Evolutionary conservation across 1,284 basidiomycete genomes (phyloP).

Genomic region (Amylostereum areolatum): DNA sequence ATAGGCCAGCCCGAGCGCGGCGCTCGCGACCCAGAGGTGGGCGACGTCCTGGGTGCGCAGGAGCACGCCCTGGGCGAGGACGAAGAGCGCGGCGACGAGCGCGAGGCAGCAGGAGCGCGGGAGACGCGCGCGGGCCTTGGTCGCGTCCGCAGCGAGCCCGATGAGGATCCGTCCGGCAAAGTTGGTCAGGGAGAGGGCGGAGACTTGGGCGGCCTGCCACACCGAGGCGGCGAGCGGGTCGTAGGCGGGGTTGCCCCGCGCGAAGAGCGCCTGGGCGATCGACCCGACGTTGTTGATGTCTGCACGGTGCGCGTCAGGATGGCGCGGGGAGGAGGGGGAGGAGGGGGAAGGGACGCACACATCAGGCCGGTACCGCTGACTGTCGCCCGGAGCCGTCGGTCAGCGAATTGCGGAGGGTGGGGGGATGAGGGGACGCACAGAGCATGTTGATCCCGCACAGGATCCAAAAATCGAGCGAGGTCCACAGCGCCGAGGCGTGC

Average conservation of each 20-base stretch:
- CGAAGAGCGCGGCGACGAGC: constrained; percentile 60
- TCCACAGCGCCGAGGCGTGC: constrained; percentile 7
- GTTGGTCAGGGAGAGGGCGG: constrained; percentile 80
- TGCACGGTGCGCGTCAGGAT: constrained; percentile 21
- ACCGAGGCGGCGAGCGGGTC: constrained; percentile 62
- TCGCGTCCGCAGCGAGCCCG: constrained; percentile 72
- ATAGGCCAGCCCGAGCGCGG: constrained; percentile 68
- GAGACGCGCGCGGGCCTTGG: constrained; percentile 50
- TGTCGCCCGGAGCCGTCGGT: constrained; percentile 20
- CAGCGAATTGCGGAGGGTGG: not conserved
- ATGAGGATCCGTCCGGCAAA: constrained; percentile 77
- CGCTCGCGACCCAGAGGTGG: constrained; percentile 72
- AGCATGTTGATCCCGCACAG: constrained; percentile 9
- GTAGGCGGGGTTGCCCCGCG: constrained; percentile 56
- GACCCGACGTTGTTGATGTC: constrained; percentile 96
- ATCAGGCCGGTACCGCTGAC: constrained; percentile 87
- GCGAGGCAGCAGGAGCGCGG: constrained; percentile 71
- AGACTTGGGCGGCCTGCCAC: constrained; percentile 85
- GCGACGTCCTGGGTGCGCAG: constrained; percentile 53
- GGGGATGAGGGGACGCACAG: constrained; percentile 4
- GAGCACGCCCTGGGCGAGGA: constrained; percentile 63
- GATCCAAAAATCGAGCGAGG: constrained; percentile 14
- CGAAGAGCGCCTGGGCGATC: constrained; percentile 81
- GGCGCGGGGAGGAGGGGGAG: not conserved
- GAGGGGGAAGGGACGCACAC: constrained; percentile 45